Percentiles rank a stretch among this genome's conserved stretches.
These are phyloP conservation scores for Claviceps sp. DNA, from an alignment of 2,329 filamentous ascomycete species.

Conservation along the genomic window DNA sequence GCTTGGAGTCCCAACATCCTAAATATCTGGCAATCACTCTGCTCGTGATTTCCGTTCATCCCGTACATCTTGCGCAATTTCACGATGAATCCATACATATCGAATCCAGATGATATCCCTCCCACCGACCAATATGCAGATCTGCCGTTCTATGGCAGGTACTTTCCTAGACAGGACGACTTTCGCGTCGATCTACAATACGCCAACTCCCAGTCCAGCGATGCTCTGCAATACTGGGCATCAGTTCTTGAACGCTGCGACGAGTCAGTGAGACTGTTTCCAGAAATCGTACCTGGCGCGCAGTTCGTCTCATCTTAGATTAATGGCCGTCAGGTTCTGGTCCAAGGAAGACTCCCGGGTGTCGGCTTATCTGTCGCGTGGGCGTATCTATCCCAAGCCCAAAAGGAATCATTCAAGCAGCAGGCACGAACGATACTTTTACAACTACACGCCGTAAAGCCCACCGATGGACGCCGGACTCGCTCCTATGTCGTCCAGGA, in stretches of 20 bases:
- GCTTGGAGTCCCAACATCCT: no score
- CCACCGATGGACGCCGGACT: neutral
- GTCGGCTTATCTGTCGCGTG: slow-evolving; percentile 22
- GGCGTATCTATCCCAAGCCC: slow-evolving; percentile 18
- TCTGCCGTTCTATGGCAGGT: neutral
- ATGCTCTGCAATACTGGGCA: slow-evolving; percentile 18
- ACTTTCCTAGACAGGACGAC: neutral
- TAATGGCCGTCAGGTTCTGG: slow-evolving; percentile 19
- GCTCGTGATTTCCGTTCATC: no score
- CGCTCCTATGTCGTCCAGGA: neutral
- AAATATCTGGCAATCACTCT: no score
- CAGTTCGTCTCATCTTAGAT: no score
- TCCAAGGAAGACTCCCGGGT: slow-evolving; percentile 26
- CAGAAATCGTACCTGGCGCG: no score
- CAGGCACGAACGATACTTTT: neutral
- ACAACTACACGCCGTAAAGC: neutral
- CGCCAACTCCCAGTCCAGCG: slow-evolving; percentile 12
- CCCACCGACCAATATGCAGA: neutral
- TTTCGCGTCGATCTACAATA: slow-evolving; percentile 8
- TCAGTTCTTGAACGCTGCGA: slow-evolving; percentile 19
- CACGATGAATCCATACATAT: neutral
- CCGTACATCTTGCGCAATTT: neutral
- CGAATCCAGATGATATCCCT: neutral
- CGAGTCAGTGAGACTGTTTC: slow-evolving; percentile 10
- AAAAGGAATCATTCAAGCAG: slow-evolving; percentile 4